Evolutionary conservation across 228 moss, liverwort and hornwort species (phyloP).

Genomic region (Sphagnum magellanicum): DNA sequence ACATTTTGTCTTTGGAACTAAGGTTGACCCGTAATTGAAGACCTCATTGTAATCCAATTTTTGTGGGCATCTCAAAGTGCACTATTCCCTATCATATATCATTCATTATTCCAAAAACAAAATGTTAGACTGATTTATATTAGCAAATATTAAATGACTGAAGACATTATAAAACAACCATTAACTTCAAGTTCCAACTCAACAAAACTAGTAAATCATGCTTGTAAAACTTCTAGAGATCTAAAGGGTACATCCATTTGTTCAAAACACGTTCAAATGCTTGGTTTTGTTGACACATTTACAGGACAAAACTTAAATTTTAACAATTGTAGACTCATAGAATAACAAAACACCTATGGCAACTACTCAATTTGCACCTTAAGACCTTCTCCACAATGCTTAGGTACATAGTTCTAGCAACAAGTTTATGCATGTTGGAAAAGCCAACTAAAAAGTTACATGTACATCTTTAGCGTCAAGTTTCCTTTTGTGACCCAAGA

Average conservation of each 20-base stretch:
- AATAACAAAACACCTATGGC: no score
- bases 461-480: conserved; percentile 74
- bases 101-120: conserved; percentile 60
- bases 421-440: not conserved
- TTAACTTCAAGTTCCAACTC: no score
- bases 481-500: conserved; percentile 65
- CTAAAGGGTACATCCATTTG: no score
- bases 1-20: conserved; percentile 75
- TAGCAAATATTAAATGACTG: no score
- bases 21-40: conserved; percentile 88
- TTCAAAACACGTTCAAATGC: no score
- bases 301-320: no score
- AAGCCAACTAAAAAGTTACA: conserved; percentile 20
- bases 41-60: conserved; percentile 47
- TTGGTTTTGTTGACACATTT: no score
- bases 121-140: not conserved
- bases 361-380: no score
- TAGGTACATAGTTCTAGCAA: no score
- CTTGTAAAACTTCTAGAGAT: not conserved
- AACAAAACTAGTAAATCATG: not conserved
- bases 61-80: conserved; percentile 81
- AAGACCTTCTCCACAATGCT: no score
- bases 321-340: no score
- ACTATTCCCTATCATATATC: conserved; percentile 94
- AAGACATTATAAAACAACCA: conserved; percentile 14